Percentiles rank a stretch among this genome's conserved stretches.
These are phyloP conservation scores for Didymella pinodella DNA, from an alignment of 2,329 filamentous ascomycete species.

Conservation along the genomic window DNA sequence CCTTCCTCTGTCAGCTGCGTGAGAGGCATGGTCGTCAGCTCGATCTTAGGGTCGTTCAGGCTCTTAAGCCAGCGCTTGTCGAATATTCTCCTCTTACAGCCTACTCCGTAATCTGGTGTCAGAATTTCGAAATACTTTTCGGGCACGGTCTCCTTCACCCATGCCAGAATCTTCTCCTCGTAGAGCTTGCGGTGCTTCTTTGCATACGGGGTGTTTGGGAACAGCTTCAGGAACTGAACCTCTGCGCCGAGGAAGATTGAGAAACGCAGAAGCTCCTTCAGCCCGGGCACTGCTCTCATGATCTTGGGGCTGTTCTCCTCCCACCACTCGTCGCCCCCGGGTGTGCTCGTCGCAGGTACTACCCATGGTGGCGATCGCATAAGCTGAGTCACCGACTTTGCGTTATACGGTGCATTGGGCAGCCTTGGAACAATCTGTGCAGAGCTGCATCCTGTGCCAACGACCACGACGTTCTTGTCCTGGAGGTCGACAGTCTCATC, in stretches of 20 bases:
- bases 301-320: constrained; percentile 58
- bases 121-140: constrained; percentile 68
- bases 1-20: constrained; percentile 58
- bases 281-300: constrained; percentile 59
- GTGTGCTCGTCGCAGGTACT: constrained; percentile 52
- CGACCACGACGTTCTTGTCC: constrained; percentile 64
- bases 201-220: constrained; percentile 52
- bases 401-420: constrained; percentile 56
- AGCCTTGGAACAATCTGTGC: constrained; percentile 65
- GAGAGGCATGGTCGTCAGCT: constrained; percentile 61
- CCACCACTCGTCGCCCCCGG: constrained; percentile 54
- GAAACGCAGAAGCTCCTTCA: constrained; percentile 58
- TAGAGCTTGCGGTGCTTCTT: constrained; percentile 49
- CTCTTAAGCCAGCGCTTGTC: constrained; percentile 64
- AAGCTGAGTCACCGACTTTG: constrained; percentile 66
- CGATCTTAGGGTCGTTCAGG: constrained; percentile 62
- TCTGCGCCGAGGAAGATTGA: constrained; percentile 55
- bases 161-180: constrained; percentile 55
- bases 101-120: constrained; percentile 68
- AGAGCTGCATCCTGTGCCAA: constrained; percentile 66
- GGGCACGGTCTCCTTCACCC: constrained; percentile 61
- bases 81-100: constrained; percentile 70
- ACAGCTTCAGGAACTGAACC: constrained; percentile 58
- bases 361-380: constrained; percentile 68
- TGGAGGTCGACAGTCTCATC: constrained; percentile 60